A percentile compares a stretch with the other conserved stretches of the same genome.
Conservation (phyloP, 2,329 filamentous ascomycete genomes). For the Keithomyces neogunnii region DNA sequence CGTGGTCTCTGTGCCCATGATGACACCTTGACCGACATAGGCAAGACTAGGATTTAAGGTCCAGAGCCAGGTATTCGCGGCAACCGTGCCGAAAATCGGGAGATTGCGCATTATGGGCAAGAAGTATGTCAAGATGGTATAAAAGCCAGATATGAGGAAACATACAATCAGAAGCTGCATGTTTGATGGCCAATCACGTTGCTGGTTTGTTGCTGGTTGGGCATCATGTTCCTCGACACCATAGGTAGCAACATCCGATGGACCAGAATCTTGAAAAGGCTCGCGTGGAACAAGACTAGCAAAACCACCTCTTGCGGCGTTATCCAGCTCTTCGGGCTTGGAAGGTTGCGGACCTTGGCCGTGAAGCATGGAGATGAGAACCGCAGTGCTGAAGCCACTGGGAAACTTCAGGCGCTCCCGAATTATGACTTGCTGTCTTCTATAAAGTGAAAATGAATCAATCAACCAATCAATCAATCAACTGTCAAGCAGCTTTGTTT, state of each 20-base stretch:
- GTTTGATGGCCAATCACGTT: conserved; percentile 33
- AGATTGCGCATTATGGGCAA: conserved; percentile 75
- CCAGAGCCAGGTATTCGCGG: conserved; percentile 84
- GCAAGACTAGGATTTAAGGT: conserved; percentile 94
- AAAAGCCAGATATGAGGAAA: conserved; percentile 50
- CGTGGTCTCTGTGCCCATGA: conserved; percentile 95
- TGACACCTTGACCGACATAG: conserved; percentile 94
- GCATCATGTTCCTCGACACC: not conserved
- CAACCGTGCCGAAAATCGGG: conserved; percentile 70
- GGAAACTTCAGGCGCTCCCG: conserved; percentile 89
- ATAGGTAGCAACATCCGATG: not conserved
- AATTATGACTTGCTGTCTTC: conserved; percentile 82
- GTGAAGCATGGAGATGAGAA: conserved; percentile 87
- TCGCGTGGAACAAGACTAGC: conserved; percentile 32
- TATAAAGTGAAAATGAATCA: conserved; percentile 13
- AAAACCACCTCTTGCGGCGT: conserved; percentile 29
- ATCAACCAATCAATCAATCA: not conserved
- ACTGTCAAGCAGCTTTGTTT: not conserved
- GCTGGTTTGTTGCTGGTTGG: not conserved
- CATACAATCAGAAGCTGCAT: conserved; percentile 47
- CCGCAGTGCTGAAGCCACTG: conserved; percentile 87
- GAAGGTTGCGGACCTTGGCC: conserved; percentile 37
- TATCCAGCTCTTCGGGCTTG: conserved; percentile 25
- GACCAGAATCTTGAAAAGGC: not conserved
- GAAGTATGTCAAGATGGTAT: conserved; percentile 85